These are phyloP conservation scores for Suillus subalutaceus DNA, from an alignment of 768 basidiomycete genomes.

Conservation along the genomic window DNA sequence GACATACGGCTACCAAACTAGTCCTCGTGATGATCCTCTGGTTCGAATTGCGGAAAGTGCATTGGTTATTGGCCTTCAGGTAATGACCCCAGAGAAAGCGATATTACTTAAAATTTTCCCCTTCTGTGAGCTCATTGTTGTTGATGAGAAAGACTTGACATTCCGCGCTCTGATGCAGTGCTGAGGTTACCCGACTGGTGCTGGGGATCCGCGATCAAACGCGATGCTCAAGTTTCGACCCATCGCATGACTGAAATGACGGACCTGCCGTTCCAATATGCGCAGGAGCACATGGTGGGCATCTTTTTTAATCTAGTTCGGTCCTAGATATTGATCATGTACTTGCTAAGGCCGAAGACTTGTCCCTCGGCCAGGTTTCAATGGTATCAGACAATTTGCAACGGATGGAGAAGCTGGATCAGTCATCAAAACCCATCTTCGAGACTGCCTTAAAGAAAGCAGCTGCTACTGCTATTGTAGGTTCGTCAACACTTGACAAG, in stretches of 20 bases:
- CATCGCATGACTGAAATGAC: neutral
- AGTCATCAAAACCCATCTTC: slow-evolving; percentile 3
- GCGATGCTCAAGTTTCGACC: slow-evolving; percentile 5
- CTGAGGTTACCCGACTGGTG: slow-evolving; percentile 17
- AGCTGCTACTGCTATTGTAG: slow-evolving; percentile 17
- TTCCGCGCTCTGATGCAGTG: slow-evolving; percentile 1
- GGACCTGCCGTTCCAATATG: slow-evolving; percentile 11
- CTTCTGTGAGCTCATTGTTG: slow-evolving; percentile 15
- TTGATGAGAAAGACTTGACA: neutral
- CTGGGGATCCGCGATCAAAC: slow-evolving; percentile 15
- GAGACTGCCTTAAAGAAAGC: slow-evolving; percentile 14
- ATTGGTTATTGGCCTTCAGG: neutral
- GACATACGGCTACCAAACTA: slow-evolving; percentile 5
- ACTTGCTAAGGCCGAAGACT: neutral
- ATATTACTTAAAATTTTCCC: slow-evolving; percentile 3
- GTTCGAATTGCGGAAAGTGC: neutral
- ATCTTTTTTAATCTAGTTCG: too few relatives aligned
- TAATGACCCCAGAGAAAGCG: slow-evolving; percentile 6
- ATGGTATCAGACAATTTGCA: slow-evolving; percentile 20
- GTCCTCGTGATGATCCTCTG: slow-evolving; percentile 7
- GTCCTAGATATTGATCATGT: neutral
- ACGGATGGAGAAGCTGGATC: slow-evolving; percentile 18
- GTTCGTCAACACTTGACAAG: slow-evolving; percentile 7
- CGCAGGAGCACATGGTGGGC: slow-evolving; percentile 12
- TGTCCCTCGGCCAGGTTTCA: neutral